Evolutionary conservation across 108 stramenopile genomes (phyloP), one percentile per base, ranked within the genome.

Genomic region (Aurantiochytrium sp.): DNA sequence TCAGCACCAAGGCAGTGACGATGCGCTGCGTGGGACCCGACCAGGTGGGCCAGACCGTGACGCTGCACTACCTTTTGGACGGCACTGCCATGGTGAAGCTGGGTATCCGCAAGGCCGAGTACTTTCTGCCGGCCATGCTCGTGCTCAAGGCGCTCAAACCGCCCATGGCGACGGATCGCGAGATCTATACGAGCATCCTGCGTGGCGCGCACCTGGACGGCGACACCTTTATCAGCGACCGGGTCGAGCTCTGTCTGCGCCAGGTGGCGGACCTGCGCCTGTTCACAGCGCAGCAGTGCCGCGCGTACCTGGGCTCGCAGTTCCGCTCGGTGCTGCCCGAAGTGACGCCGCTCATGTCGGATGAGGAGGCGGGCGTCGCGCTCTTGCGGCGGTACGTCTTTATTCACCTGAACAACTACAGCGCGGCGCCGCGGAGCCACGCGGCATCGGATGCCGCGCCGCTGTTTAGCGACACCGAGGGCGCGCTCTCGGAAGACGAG

Each of bases 51-150:
- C 89, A 95, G 86, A 98, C 97, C 37, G 96, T 97, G 55, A 98
- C 98, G 2, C 85, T 98, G 34, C 99, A 99, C 89, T 98, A 98
- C 90, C 88, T 98, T 37, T 94, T 95, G 5, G 96, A 96, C 21
- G 99, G 99, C 24, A 95, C 95, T n/a, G 96, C 96, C n/a, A 96
- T 92, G 12, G 85, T 99, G 39, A 95, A 96, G 55, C 96, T 98
- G 88, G 90, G 93, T 2, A 94, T 95, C 4, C 85, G 95, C 50
- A 97, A 97, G 88, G 96, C 97, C 86, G 98, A 98, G 90, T 97
- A 97, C 90, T 89, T 99, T 39, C 90, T 99, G 30, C 98, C 99
- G 4, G 95, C 93, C 53, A 93, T 98, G 85, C 55, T 98, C 37
- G 86, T 99, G 12, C 86, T 98, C 50, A 95, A 96, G 52, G 97